Conservation (phyloP, 129 eudicot genomes). For the Chrysanthemum lavandulifolium region DNA sequence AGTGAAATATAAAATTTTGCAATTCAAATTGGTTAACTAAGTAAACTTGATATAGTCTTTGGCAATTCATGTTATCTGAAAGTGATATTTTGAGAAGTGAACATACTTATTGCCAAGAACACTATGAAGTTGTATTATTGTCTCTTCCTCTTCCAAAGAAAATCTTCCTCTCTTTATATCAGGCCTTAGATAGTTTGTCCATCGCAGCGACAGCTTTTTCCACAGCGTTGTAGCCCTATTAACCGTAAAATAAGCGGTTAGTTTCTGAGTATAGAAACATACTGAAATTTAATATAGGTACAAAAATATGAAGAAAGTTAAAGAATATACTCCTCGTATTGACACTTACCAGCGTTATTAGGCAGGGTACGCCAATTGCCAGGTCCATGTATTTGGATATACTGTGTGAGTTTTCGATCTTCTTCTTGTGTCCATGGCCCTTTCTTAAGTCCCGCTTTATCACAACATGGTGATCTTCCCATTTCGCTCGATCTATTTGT, state of each 20-base stretch:
- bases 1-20: not conserved
- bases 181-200: slow-evolving; percentile 74
- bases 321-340: not conserved
- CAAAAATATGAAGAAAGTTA: not conserved
- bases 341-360: slow-evolving; percentile 52
- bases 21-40: not conserved
- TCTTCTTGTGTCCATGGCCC: slow-evolving; percentile 77
- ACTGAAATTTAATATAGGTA: not conserved
- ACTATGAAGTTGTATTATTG: slow-evolving; percentile 65
- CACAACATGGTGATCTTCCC: slow-evolving; percentile 65
- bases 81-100: not conserved
- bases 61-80: not conserved
- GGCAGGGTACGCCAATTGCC: slow-evolving; percentile 68
- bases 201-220: slow-evolving; percentile 69
- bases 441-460: slow-evolving; percentile 59
- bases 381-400: slow-evolving; percentile 48
- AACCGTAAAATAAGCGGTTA: not conserved
- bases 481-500: slow-evolving; percentile 18
- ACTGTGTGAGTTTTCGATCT: slow-evolving; percentile 54
- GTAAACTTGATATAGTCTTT: not conserved
- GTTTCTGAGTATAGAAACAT: not conserved
- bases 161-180: slow-evolving; percentile 75
- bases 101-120: slow-evolving; percentile 70
- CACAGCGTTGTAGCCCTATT: slow-evolving; percentile 64
- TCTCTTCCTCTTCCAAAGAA: slow-evolving; percentile 68